Percentiles rank a stretch among this genome's conserved stretches.
phyloP scores from a whole-genome alignment of 805 yeast species.

The Kluyveromyces nonfermentans region DNA sequence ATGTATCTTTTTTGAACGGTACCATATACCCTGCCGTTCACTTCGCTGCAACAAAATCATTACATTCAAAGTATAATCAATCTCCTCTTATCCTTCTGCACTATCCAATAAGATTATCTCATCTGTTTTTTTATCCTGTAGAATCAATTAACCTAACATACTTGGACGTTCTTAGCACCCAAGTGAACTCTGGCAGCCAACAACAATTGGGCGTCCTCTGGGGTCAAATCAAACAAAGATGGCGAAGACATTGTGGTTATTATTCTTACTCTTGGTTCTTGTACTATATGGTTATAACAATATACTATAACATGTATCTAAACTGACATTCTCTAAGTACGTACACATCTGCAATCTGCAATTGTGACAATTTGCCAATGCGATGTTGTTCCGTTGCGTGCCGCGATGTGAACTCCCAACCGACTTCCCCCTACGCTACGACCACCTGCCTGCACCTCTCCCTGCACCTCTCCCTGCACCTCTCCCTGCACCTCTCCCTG shows the following conservation, averaged over 20 bases:
- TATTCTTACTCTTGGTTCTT: background rate
- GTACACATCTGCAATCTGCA: background rate
- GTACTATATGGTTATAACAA: background rate
- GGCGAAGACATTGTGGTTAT: constrained; percentile 59
- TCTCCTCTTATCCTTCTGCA: constrained; percentile 2
- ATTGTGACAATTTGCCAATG: background rate
- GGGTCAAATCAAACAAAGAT: constrained; percentile 85
- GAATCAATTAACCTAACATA: constrained; percentile 37
- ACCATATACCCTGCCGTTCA: background rate
- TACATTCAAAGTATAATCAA: background rate
- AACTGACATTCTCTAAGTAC: background rate
- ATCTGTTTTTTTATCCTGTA: background rate
- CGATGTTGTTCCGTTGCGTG: background rate
- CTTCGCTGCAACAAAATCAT: background rate
- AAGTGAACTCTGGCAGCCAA: constrained; percentile 99
- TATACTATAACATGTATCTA: background rate
- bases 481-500: too few relatives aligned
- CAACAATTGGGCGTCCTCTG: constrained; percentile 97
- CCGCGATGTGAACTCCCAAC: background rate
- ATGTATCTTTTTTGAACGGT: background rate
- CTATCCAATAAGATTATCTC: background rate
- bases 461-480: too few relatives aligned
- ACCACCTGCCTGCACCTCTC: background rate
- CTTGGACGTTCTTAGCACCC: constrained; percentile 99
- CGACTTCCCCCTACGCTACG: background rate